phyloP scores from a whole-genome alignment of 768 basidiomycete genomes.

The Phylloporus sp. region DNA sequence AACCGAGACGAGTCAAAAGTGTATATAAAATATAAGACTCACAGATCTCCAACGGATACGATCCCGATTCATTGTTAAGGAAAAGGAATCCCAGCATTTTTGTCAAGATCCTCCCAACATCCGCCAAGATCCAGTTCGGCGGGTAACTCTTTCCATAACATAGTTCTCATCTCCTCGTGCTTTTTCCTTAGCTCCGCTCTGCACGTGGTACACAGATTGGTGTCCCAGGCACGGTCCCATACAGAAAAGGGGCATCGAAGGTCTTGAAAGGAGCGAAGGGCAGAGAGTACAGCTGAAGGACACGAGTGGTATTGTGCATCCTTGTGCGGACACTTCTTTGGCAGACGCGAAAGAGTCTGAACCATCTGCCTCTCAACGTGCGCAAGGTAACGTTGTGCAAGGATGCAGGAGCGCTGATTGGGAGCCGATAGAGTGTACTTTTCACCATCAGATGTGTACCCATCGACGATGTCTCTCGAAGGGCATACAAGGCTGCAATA shows the following conservation, averaged over 20 bases:
- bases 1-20: too few species aligned
- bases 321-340: background rate
- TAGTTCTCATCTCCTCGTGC: background rate
- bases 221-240: constrained; percentile 4
- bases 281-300: background rate
- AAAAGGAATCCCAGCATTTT: too few species aligned
- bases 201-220: background rate
- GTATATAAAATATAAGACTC: too few species aligned
- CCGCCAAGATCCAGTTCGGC: constrained; percentile 1
- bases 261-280: background rate
- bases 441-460: constrained; percentile 6
- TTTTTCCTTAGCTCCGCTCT: background rate
- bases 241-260: background rate
- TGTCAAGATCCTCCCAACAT: constrained; percentile 8
- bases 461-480: background rate
- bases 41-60: too few species aligned
- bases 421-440: background rate
- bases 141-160: constrained; percentile 2
- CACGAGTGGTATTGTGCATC: background rate
- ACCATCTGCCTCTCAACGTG: background rate
- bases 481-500: constrained; percentile 9
- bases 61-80: too few species aligned
- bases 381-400: background rate
- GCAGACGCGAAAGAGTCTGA: background rate
- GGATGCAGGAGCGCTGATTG: background rate